These are phyloP conservation scores for Sporothrix pallida DNA, from an alignment of 2,329 filamentous ascomycete species.

Conservation along the genomic window DNA sequence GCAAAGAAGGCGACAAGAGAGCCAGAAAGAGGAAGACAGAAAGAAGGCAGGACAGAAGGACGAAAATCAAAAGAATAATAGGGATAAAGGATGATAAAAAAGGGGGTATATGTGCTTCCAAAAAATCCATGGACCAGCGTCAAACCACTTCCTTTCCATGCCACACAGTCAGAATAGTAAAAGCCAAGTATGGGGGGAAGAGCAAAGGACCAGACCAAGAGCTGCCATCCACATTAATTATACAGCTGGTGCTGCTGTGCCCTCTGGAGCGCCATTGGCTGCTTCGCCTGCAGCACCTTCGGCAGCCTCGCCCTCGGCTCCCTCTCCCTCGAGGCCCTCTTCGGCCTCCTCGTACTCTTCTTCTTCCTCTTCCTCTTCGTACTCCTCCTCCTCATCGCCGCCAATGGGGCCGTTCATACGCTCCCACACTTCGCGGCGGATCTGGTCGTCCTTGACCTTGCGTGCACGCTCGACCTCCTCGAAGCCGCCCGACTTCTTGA, in stretches of 20 bases:
- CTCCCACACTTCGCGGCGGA: conserved; percentile 79
- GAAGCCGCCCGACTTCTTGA: conserved; percentile 95
- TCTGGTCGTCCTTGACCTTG: conserved; percentile 83
- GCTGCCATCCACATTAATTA: conserved; percentile 19
- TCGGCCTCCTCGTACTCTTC: conserved; percentile 18
- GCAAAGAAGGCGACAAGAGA: neutral
- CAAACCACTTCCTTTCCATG: neutral
- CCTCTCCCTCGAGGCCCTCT: neutral
- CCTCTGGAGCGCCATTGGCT: conserved; percentile 33
- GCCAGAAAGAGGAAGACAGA: neutral
- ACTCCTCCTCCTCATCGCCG: conserved; percentile 10
- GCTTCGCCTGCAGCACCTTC: neutral
- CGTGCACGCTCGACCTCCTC: conserved; percentile 90
- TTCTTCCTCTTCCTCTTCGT: neutral
- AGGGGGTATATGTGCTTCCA: conserved; percentile 22
- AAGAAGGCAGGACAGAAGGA: neutral
- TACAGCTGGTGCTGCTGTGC: neutral
- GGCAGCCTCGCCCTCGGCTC: conserved; percentile 5
- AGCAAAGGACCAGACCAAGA: neutral
- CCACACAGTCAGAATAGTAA: neutral
- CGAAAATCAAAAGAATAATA: conserved; percentile 17
- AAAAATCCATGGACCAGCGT: conserved; percentile 21
- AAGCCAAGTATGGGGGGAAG: neutral
- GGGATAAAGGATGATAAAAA: conserved; percentile 28
- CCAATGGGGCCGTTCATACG: conserved; percentile 62